Evolutionary conservation across 228 moss, liverwort and hornwort species (phyloP), one percentile per base, ranked within the genome.

Genomic region (Sphagnum fallax): DNA sequence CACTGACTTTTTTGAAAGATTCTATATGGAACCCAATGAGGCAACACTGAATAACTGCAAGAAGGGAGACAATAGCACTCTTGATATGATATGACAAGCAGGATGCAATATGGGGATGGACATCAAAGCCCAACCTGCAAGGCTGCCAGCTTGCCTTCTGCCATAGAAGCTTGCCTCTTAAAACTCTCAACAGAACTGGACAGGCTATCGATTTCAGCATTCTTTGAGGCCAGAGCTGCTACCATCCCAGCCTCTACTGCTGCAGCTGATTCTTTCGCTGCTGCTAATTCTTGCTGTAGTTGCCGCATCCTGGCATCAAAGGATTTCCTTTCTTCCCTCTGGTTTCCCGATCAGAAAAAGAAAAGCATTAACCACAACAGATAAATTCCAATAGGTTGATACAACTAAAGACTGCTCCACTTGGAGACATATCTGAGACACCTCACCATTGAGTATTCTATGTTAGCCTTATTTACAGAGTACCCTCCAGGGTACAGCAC

Each of bases 121-220:
- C 32, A 32, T 32, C 32, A 32, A 32, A 32, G 32, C 32, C 32
- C 32, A 32, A 71, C 70, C 61, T 60, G 70, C 50, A 71, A 50
- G 61, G 70, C n/a, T 12, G 70, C 70, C 16, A 71, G 70, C 61
- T 71, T 71, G 50, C 70, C 70, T 71, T 71, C 70, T 13, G 70
- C 70, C 49, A 71, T 5, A 12, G 70, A 61, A 18, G 70, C 70
- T 52, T 71, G 70, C 4, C 70, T 52, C 62, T 51, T 71, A 48
- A 71, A 16, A 61, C n/a, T 47, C 15, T 71, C 70, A 61, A 71
- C 6, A n/a, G 70, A 61, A 50, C 12, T 71, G 18, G 61, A 61
- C 50, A 71, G 63, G 6, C 47, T 50, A 6, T 71, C 70, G 4
- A 71, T 71, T 50, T 71, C 70, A 6, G 70, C 63, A 63, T 71